Base-by-base conservation (phyloP, 345 rosid genomes). In the Aquilaria yunnanensis region DNA sequence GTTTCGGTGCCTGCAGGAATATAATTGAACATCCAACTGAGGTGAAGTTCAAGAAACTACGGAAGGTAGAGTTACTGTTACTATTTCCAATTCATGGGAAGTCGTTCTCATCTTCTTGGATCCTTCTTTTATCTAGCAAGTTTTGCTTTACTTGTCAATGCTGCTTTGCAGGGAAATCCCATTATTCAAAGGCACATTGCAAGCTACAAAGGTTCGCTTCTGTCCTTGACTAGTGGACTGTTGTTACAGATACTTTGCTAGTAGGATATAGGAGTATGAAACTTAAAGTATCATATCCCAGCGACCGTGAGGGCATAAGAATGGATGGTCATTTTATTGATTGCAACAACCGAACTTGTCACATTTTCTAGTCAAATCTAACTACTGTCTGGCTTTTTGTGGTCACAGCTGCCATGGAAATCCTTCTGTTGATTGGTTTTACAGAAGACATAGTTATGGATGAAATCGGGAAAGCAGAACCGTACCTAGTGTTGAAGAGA, bases 11-110 rank as follows among this genome's bases (percentile, higher is more conserved):
- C 8, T 37, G 49, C 78, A 90, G 97, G 80, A 94, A 94, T 64
- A 83, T 80, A 67, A 90, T 86, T 51, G 88, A 86, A 60, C 88
- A 88, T 73, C 97, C 99, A 9, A 58, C 77, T 59, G 88, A 94
- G 66, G 65, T 68, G 64, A 94, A 88, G 70, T 88, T 77, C 69
- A 90, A 70, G 70, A 86, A 80, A 74, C 83, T 90, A 41, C 82
- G 96, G 52, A 94, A 83, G 99, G 98, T 90, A 67, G 47, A 55
- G 32, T 34, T 51, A 32, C 51, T 51, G 6, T 53, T 29, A 56
- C 13, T 34, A 14, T n/a, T 29, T 3, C 45, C 51, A 29, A 41
- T 14, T 41, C 12, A 13, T 52, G 12, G 11, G 30, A 13, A 53
- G 49, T 63, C 58, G 43, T 52, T 52, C 45, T 51, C 34, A 31